Conservation (phyloP, 306 rosid species). For the Cercis canadensis region DNA sequence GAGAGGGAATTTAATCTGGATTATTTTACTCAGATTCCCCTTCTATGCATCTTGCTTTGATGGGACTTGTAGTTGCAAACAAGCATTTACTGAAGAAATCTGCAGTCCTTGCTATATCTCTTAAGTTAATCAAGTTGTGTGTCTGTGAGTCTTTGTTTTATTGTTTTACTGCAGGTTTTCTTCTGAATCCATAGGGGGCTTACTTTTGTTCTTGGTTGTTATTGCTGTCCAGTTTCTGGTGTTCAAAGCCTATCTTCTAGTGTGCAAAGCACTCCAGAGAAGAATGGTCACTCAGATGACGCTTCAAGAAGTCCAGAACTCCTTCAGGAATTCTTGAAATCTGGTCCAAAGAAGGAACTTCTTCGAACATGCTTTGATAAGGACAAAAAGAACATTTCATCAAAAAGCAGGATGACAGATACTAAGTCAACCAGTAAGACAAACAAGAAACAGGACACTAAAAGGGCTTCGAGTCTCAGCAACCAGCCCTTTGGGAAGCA, state of each 20-base stretch:
- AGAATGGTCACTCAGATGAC: constrained; percentile 76
- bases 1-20: not conserved
- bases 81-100: not conserved
- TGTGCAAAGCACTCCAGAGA: constrained; percentile 85
- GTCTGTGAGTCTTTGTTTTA: not conserved
- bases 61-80: not conserved
- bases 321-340: constrained; percentile 76
- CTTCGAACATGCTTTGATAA: constrained; percentile 61
- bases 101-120: constrained; percentile 11
- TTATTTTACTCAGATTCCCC: not conserved
- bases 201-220: constrained; percentile 37
- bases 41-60: constrained; percentile 25
- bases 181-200: constrained; percentile 31
- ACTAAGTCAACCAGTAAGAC: constrained; percentile 62
- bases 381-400: constrained; percentile 62
- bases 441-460: constrained; percentile 79
- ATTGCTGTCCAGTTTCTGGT: constrained; percentile 64
- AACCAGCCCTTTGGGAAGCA: constrained; percentile 76
- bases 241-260: constrained; percentile 83
- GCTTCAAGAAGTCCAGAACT: constrained; percentile 80
- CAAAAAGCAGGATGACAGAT: constrained; percentile 65
- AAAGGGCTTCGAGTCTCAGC: constrained; percentile 61
- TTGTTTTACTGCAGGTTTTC: constrained; percentile 18
- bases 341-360: constrained; percentile 78
- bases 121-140: not conserved